These are phyloP conservation scores for Pseudogymnoascus sp. DNA, from an alignment of 2,329 filamentous ascomycete species.

Conservation along the genomic window DNA sequence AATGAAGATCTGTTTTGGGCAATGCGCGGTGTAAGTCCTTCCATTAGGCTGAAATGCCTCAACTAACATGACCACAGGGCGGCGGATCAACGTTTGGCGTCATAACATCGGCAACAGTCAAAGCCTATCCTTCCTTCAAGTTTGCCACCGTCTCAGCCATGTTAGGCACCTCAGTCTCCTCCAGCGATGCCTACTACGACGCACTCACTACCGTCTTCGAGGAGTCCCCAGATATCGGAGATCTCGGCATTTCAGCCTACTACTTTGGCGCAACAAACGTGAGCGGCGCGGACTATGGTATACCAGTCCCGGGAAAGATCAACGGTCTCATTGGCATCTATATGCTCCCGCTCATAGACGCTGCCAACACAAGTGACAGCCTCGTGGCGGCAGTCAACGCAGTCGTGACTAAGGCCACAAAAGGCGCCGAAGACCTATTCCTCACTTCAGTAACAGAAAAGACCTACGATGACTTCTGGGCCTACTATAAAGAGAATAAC, in stretches of 20 bases:
- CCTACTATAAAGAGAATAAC: constrained; percentile 21
- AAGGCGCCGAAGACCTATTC: constrained; percentile 25
- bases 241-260: constrained; percentile 45
- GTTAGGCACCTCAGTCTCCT: constrained; percentile 25
- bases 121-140: constrained; percentile 37
- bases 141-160: constrained; percentile 24
- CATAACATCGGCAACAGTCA: constrained; percentile 48
- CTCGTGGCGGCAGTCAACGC: constrained; percentile 27
- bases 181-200: constrained; percentile 36
- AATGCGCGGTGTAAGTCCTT: constrained; percentile 43
- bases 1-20: constrained; percentile 58
- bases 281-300: constrained; percentile 25
- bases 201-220: constrained; percentile 40
- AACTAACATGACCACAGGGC: constrained; percentile 32
- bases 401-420: constrained; percentile 32
- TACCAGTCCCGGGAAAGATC: constrained; percentile 18
- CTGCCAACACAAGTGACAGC: constrained; percentile 27
- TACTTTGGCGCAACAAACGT: constrained; percentile 36
- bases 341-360: constrained; percentile 28
- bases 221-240: constrained; percentile 38
- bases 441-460: constrained; percentile 9
- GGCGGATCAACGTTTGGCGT: constrained; percentile 55
- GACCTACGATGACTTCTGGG: constrained; percentile 19
- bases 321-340: constrained; percentile 30
- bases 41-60: not conserved